phyloP scores from a whole-genome alignment of 306 rosid species.

The Acacia confusa region DNA sequence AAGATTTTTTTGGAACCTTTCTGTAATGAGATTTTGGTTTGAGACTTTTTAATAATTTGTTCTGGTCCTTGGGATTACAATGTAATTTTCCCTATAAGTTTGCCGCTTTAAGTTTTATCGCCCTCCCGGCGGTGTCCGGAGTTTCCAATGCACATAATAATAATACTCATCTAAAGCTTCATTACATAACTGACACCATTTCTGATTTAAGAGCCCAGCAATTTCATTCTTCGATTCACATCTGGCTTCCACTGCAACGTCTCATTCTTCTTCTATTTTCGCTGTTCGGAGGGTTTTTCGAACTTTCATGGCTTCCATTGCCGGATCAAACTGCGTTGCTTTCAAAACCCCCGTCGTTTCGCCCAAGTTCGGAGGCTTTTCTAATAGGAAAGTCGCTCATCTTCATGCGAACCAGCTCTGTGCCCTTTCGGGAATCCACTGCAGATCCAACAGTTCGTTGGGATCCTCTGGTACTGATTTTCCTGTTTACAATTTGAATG shows the following conservation, averaged over 20 bases:
- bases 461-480: slow-evolving; percentile 48
- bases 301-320: slow-evolving; percentile 65
- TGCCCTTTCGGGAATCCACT: slow-evolving; percentile 35
- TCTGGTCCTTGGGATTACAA: too few species aligned
- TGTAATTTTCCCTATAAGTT: too few species aligned
- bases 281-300: slow-evolving; percentile 32
- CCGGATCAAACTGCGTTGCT: slow-evolving; percentile 60
- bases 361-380: slow-evolving; percentile 29
- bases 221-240: slow-evolving; percentile 15
- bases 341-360: slow-evolving; percentile 42
- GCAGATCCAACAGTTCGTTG: slow-evolving; percentile 49
- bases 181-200: not conserved
- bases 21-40: too few species aligned
- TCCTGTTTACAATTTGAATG: not conserved
- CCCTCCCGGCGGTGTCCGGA: not conserved
- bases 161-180: not conserved
- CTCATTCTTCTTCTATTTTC: slow-evolving; percentile 31
- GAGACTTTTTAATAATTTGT: too few species aligned
- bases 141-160: not conserved
- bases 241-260: slow-evolving; percentile 32
- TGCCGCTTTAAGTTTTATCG: not conserved
- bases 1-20: too few species aligned
- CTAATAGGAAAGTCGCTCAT: slow-evolving; percentile 32
- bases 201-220: not conserved
- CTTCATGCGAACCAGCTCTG: slow-evolving; percentile 44